These are phyloP conservation scores for Euphrasia arctica DNA, from an alignment of 305 asterid genomes.

Conservation along the genomic window DNA sequence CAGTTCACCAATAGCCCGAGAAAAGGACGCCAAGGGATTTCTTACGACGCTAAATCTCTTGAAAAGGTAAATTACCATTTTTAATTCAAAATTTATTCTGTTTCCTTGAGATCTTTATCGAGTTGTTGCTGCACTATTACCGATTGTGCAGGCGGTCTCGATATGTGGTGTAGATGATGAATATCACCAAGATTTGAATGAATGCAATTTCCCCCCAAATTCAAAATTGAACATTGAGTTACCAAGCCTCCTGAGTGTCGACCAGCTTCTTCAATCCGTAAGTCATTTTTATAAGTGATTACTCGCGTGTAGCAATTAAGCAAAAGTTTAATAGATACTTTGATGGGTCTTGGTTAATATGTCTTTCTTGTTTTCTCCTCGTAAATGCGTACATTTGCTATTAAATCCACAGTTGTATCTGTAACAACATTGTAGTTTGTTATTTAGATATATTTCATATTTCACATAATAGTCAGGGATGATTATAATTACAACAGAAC, in stretches of 20 bases:
- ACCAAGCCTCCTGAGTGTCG: slow-evolving; percentile 60
- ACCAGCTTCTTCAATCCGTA: slow-evolving; percentile 83
- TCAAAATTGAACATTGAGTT: slow-evolving; percentile 39
- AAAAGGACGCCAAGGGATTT: slow-evolving; percentile 31
- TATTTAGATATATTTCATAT: background rate
- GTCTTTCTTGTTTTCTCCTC: background rate
- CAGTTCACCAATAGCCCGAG: slow-evolving; percentile 44
- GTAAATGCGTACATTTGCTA: no score
- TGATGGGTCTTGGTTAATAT: background rate
- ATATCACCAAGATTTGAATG: slow-evolving; percentile 38
- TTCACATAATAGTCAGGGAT: slow-evolving; percentile 1
- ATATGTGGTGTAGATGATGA: slow-evolving; percentile 44
- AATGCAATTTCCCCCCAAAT: slow-evolving; percentile 29
- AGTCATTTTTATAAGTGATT: slow-evolving; percentile 28
- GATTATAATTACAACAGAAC: background rate
- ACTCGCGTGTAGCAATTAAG: background rate
- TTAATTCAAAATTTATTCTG: slow-evolving; percentile 1
- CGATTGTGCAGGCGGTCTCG: slow-evolving; percentile 40
- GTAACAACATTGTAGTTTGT: background rate
- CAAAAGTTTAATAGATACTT: background rate
- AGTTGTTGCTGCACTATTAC: slow-evolving; percentile 7
- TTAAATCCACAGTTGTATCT: no score
- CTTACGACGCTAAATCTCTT: slow-evolving; percentile 34
- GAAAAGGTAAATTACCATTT: slow-evolving; percentile 36
- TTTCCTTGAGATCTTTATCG: slow-evolving; percentile 15